These are phyloP conservation scores for Dillenia turbinata DNA, from an alignment of 164 flowering plant species.

Conservation along the genomic window DNA sequence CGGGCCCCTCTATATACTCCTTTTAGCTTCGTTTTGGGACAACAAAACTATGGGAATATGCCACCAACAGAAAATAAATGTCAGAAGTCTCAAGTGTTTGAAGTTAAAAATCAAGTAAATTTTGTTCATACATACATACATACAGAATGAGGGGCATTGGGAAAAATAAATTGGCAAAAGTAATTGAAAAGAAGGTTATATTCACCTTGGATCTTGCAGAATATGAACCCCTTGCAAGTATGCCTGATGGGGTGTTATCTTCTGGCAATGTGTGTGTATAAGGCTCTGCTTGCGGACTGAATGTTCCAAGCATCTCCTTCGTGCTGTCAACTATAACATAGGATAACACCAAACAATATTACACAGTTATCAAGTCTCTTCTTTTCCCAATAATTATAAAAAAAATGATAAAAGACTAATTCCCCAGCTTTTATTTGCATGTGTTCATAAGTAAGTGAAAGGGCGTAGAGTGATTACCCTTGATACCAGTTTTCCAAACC, in stretches of 20 bases:
- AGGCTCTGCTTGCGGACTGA: slow-evolving; percentile 63
- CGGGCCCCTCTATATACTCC: too few species aligned
- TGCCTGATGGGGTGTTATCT: slow-evolving; percentile 71
- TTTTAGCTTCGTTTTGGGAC: too few species aligned
- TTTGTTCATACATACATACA: too few species aligned
- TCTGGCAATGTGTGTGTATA: slow-evolving; percentile 55
- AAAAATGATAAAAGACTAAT: not conserved
- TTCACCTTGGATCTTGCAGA: slow-evolving; percentile 63
- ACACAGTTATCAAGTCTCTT: not conserved
- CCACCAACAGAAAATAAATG: too few species aligned
- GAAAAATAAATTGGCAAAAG: too few species aligned
- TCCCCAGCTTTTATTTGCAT: not conserved
- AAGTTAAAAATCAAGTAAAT: too few species aligned
- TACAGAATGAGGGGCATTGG: too few species aligned
- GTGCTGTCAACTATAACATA: slow-evolving; percentile 53
- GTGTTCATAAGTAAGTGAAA: not conserved
- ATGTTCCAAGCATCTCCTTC: slow-evolving; percentile 70
- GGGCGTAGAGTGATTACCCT: slow-evolving; percentile 29
- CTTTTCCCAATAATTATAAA: not conserved
- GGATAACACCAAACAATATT: not conserved
- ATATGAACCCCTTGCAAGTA: slow-evolving; percentile 66
- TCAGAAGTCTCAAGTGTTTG: too few species aligned
- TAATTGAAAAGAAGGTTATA: not conserved
- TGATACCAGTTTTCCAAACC: slow-evolving; percentile 64
- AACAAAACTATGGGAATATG: too few species aligned